These are phyloP conservation scores for Calocybe gangraenosa DNA, from an alignment of 768 basidiomycete species.

Conservation along the genomic window DNA sequence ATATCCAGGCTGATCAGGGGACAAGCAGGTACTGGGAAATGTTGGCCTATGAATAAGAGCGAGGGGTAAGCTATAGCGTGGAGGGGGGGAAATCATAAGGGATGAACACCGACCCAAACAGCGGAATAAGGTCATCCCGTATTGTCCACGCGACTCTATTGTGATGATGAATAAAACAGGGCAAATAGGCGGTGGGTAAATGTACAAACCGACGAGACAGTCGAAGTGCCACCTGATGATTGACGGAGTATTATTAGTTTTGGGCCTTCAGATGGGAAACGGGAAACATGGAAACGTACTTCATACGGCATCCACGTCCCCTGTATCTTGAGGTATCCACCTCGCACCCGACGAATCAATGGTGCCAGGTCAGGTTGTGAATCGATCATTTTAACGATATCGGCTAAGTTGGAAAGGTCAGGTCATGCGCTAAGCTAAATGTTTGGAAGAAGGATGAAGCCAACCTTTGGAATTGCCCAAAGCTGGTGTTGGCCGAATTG, in stretches of 20 bases:
- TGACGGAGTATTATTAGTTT: conserved; percentile 2
- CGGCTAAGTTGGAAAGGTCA: conserved; percentile 44
- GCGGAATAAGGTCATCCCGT: conserved; percentile 78
- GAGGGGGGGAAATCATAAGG: no score
- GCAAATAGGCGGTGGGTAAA: conserved; percentile 12
- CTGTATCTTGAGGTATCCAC: conserved; percentile 88
- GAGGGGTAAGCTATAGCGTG: conserved; percentile 1
- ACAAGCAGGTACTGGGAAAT: conserved; percentile 78
- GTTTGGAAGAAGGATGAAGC: conserved; percentile 10
- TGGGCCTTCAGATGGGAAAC: background rate
- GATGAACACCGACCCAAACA: conserved; percentile 69
- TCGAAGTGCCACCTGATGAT: conserved; percentile 64
- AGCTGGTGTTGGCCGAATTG: conserved; percentile 44
- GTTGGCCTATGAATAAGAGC: conserved; percentile 45
- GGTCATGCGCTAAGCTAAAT: conserved; percentile 6
- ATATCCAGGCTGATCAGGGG: conserved; percentile 83
- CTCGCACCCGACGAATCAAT: conserved; percentile 78
- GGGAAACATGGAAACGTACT: conserved; percentile 33
- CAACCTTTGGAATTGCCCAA: conserved; percentile 86
- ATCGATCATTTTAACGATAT: conserved; percentile 92
- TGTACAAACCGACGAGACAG: conserved; percentile 69
- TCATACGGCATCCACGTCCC: conserved; percentile 95
- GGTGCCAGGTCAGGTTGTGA: conserved; percentile 84
- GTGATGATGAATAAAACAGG: conserved; percentile 7
- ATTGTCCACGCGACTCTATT: conserved; percentile 84